A percentile compares a stretch with the other conserved stretches of the same genome.
These are phyloP conservation scores for Amborella trichopoda DNA, from an alignment of 164 flowering plant species.

Conservation along the genomic window DNA sequence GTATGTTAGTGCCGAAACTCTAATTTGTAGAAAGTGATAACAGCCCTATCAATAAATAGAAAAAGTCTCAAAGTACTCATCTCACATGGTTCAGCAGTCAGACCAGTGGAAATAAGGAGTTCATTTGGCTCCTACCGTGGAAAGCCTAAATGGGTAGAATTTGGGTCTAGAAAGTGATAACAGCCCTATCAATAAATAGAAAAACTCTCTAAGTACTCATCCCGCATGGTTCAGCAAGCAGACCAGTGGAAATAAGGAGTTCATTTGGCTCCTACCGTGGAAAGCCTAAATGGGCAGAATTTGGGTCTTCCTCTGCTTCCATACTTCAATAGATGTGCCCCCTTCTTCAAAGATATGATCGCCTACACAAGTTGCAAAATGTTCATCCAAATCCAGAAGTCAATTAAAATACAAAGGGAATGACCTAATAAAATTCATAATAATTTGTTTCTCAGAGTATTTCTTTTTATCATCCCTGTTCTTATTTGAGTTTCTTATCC, in stretches of 20 bases:
- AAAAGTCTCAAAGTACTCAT: background rate
- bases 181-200: background rate
- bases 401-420: background rate
- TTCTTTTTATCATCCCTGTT: too few species aligned
- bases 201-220: background rate
- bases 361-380: slow-evolving; percentile 26
- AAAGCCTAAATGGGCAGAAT: slow-evolving; percentile 47
- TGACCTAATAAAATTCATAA: background rate
- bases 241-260: background rate
- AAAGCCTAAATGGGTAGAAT: background rate
- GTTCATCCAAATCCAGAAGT: background rate
- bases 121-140: background rate
- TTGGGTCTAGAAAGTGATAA: background rate
- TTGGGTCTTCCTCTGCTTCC: slow-evolving; percentile 48
- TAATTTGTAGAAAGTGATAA: background rate
- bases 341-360: slow-evolving; percentile 42
- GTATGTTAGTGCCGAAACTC: too few species aligned
- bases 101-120: background rate
- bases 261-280: slow-evolving; percentile 28
- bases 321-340: slow-evolving; percentile 45
- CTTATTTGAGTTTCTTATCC: background rate
- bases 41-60: background rate
- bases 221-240: background rate
- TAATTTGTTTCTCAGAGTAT: too few species aligned
- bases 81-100: background rate